Evolutionary conservation across 2,329 filamentous ascomycete genomes (phyloP).

Genomic region (Dactylellina cionopaga): DNA sequence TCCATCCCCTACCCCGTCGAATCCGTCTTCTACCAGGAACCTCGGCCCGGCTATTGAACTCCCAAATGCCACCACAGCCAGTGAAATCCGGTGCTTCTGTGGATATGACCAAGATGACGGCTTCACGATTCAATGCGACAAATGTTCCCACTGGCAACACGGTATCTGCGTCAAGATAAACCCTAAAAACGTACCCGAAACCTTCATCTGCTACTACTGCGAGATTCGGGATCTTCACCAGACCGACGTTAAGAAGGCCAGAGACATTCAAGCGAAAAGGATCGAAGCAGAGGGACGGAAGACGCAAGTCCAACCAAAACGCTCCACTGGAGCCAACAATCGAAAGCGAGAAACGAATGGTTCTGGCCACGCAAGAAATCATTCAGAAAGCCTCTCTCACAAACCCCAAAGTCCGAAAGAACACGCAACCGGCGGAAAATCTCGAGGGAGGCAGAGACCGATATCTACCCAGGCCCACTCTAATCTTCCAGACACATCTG

Average conservation of each 20-base stretch:
- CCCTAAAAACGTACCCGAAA: slow-evolving; percentile 75
- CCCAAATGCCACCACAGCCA: slow-evolving; percentile 53
- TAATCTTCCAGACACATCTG: slow-evolving; percentile 43
- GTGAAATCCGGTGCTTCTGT: slow-evolving; percentile 77
- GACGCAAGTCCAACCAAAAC: slow-evolving; percentile 62
- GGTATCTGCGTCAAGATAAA: slow-evolving; percentile 94
- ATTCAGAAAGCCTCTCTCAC: slow-evolving; percentile 62
- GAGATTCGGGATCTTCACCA: slow-evolving; percentile 69
- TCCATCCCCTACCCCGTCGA: slow-evolving; percentile 56
- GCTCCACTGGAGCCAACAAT: slow-evolving; percentile 79
- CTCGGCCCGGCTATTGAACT: slow-evolving; percentile 41
- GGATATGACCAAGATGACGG: slow-evolving; percentile 93
- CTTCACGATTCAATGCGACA: slow-evolving; percentile 95
- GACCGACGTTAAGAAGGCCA: slow-evolving; percentile 78
- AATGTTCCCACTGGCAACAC: slow-evolving; percentile 97
- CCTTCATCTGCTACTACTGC: slow-evolving; percentile 89
- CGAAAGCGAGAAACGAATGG: slow-evolving; percentile 81
- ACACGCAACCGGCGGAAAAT: slow-evolving; percentile 26
- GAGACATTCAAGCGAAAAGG: slow-evolving; percentile 74
- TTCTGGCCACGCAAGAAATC: slow-evolving; percentile 66
- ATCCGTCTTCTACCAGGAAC: slow-evolving; percentile 53
- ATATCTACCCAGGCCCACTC: slow-evolving; percentile 42
- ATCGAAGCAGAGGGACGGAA: slow-evolving; percentile 65
- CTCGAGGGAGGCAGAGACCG: slow-evolving; percentile 40
- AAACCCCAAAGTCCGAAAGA: slow-evolving; percentile 59